Conservation (phyloP, 768 basidiomycete species). For the Psilocybe azurescens region DNA sequence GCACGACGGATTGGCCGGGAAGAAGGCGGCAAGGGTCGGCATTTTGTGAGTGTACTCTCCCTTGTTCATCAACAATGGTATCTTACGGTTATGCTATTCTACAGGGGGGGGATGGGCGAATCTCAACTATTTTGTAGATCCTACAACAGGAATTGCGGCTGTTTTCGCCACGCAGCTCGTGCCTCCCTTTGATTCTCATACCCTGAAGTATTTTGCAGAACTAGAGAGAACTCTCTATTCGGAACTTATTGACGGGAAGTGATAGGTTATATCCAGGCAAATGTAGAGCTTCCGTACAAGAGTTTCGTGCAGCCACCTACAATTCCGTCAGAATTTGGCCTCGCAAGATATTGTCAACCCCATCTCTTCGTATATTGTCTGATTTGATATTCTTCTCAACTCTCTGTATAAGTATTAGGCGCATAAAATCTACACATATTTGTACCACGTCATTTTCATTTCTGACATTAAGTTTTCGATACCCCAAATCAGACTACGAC, state of each 20-base stretch:
- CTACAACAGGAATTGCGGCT: slow-evolving; percentile 33
- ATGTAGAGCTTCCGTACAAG: too few species aligned
- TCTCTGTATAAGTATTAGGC: neutral
- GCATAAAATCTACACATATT: too few species aligned
- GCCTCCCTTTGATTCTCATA: slow-evolving; percentile 1
- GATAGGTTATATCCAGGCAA: too few species aligned
- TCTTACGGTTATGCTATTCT: neutral
- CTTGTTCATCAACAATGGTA: neutral
- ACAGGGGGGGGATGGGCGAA: slow-evolving; percentile 37
- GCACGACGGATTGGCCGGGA: slow-evolving; percentile 29
- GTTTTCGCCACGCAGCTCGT: slow-evolving; percentile 26
- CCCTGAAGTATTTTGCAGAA: neutral
- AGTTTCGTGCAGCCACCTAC: too few species aligned
- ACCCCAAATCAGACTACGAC: too few species aligned
- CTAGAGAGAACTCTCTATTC: neutral
- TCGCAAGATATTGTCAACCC: neutral
- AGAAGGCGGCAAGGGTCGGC: slow-evolving; percentile 33
- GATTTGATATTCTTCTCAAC: neutral
- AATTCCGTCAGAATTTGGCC: too few species aligned
- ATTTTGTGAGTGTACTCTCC: slow-evolving; percentile 24
- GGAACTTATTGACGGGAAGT: neutral
- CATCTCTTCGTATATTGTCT: neutral
- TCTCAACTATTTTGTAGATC: slow-evolving; percentile 36
- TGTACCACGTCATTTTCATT: too few species aligned
- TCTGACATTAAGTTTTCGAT: too few species aligned